Base-by-base conservation (phyloP, 257 asterid genomes). In the Scutellaria minor region DNA sequence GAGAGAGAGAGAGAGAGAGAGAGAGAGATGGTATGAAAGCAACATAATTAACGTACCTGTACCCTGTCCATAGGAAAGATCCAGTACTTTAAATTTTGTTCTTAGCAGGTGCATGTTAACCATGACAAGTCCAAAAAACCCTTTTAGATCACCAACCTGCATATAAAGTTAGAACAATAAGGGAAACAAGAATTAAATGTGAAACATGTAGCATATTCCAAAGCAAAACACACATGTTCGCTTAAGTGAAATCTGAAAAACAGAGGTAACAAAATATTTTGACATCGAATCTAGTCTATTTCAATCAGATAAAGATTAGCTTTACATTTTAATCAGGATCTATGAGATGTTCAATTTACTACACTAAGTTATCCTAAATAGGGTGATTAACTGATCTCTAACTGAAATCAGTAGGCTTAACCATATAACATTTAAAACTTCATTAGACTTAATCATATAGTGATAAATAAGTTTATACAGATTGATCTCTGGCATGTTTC, bases 101-200 rank as follows among this genome's bases (percentile, higher is more conserved):
- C 98, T 86, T 35, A 95, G 92, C 80, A 79, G 47, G 72, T 85
- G 89, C 84, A 95, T 75, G 76, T 75, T 71, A 41, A 87, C 95
- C 86, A 75, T 83, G 82, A 87, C 66, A 64, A 95, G 85, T 74
- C 99, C 99, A 71, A 82, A 87, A 50, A 95, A 59, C 53, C 98
- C 99, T 79, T 95, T 95, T 70, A 92, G 75, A 77, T 95, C 99
- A 64, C 99, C 99, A 83, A 95, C 70, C 97, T 95, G 93, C 86
- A 84, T 35, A 80, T 63, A 74, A 75, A 41, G 52, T 54, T 42
- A 37, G 63, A 64, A 51, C 39, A 12, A 39, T 66, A 11, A 73
- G 41, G 56, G 39, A 40, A 27, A 71, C 22, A 64, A 61, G 40
- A 50, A 46, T 20, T 18, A 27, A 54, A 18, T 6, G 7, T 4